Base-by-base conservation (phyloP, 2,329 filamentous ascomycete species). In the Fusarium sterilihyphosum region DNA sequence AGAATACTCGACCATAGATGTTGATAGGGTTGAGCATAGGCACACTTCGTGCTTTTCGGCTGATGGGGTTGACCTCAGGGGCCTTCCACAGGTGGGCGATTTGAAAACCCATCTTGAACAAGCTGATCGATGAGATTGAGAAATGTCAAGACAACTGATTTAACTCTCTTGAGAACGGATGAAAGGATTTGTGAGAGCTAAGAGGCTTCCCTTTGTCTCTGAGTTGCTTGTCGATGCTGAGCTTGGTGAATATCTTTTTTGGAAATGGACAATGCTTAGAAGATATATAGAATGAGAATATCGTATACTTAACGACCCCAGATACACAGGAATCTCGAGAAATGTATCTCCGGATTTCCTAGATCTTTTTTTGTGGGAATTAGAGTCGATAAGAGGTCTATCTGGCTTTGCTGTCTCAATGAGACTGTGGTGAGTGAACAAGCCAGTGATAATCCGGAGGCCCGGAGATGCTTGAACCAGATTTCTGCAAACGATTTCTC, bases 1-100 rank as follows among this genome's bases (percentile, higher is more conserved):
- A 94, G 83, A 97, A 97, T 0, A 96, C 94, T 12, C 94, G 89
- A 43, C 94, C 95, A 85, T 98, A 95, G 77, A 91, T 85, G 81
- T 97, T 88, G 77, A 95, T 80, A 1, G 92, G 89, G 81, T 97
- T 97, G 71, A 98, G 85, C 29, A 94, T 81, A 1, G 95, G 95
- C 53, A 98, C 90, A 0, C 93, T 93, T 69, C 89, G 90, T 61
- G 95, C 95, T 82, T 98, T 98, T 67, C 89, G 88, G 85, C 92
- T 98, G 84, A 94, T 89, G 16, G 94, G 94, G 82, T 97, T 97
- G 84, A 97, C 84, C 81, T 93, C 90, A 46, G 94, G 94, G 73
- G 80, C 70, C 61, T 77, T 80, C 81, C 81, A 83, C 38, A 82
- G 65, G 49, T 76, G 60, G 56, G 78, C 46, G 43, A 81, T 65